Percentiles rank a stretch among this genome's conserved stretches.
Conservation (phyloP, 2,329 filamentous ascomycete species). For the Cladosporium oxysporum region DNA sequence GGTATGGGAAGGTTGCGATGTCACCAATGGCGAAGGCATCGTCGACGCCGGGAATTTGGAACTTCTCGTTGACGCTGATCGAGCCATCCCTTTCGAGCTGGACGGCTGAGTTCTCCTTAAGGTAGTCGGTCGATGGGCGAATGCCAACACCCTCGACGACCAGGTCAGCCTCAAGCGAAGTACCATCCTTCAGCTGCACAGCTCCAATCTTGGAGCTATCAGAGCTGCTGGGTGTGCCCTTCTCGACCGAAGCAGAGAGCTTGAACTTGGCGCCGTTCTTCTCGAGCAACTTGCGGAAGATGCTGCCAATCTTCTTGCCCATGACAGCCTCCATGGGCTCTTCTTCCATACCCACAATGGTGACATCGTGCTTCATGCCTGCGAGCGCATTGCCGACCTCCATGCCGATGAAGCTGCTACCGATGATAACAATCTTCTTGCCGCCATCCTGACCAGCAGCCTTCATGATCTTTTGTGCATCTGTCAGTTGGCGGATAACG, state of each 20-base stretch:
- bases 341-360: conserved; percentile 84
- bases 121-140: conserved; percentile 77
- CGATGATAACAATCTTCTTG: conserved; percentile 91
- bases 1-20: conserved; percentile 92
- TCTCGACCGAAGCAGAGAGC: conserved; percentile 77
- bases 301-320: conserved; percentile 75
- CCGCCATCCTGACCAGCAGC: conserved; percentile 76
- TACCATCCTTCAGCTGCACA: conserved; percentile 83
- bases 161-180: conserved; percentile 78
- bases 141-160: conserved; percentile 93
- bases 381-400: conserved; percentile 84
- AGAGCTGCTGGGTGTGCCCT: conserved; percentile 70
- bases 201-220: conserved; percentile 74
- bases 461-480: conserved; percentile 73
- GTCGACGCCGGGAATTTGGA: conserved; percentile 71
- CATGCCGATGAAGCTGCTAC: conserved; percentile 97
- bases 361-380: conserved; percentile 76
- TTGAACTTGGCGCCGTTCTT: conserved; percentile 87
- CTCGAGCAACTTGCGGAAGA: conserved; percentile 78
- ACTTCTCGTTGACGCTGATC: conserved; percentile 75
- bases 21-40: conserved; percentile 93
- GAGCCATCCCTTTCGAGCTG: conserved; percentile 87
- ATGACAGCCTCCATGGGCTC: conserved; percentile 84
- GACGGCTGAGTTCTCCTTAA: conserved; percentile 70
- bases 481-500: conserved; percentile 72